Evolutionary conservation across 1,139 yeast genomes (phyloP).

Genomic region (Geotrichum klebahnii): DNA sequence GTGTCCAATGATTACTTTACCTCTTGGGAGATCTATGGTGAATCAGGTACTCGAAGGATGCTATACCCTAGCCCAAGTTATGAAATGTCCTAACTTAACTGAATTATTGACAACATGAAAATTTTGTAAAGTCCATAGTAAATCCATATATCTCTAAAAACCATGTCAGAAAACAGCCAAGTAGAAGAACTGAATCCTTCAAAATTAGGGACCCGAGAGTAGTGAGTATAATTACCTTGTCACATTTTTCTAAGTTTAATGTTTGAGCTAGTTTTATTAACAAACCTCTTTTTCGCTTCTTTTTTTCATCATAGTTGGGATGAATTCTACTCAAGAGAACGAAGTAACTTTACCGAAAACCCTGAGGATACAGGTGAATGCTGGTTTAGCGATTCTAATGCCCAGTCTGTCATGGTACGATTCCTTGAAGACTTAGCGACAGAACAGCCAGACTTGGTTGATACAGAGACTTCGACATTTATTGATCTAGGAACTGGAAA

Average conservation of each 20-base stretch:
- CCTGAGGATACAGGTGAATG: conserved; percentile 87
- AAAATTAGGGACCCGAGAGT: conserved; percentile 71
- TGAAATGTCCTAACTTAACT: too few relatives aligned
- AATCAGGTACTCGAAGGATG: neutral
- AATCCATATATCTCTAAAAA: neutral
- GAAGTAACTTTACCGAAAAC: conserved; percentile 63
- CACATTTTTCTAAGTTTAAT: conserved; percentile 20
- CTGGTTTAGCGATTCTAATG: conserved; percentile 93
- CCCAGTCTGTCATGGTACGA: conserved; percentile 74
- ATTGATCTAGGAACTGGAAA: conserved; percentile 94
- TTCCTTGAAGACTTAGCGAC: conserved; percentile 50
- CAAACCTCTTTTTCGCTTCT: neutral
- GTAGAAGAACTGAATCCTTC: conserved; percentile 51
- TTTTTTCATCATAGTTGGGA: conserved; percentile 83
- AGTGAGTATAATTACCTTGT: conserved; percentile 44
- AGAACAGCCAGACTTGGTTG: conserved; percentile 26
- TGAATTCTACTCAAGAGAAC: conserved; percentile 70
- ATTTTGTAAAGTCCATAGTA: neutral
- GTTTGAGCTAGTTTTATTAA: conserved; percentile 18
- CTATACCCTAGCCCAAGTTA: neutral
- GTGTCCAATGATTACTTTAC: too few relatives aligned
- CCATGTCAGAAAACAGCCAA: conserved; percentile 1
- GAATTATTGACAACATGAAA: neutral
- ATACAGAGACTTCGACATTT: conserved; percentile 37
- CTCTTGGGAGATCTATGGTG: neutral